Evolutionary conservation across 108 stramenopile genomes (phyloP).

Genomic region (Nitzschia sp.): DNA sequence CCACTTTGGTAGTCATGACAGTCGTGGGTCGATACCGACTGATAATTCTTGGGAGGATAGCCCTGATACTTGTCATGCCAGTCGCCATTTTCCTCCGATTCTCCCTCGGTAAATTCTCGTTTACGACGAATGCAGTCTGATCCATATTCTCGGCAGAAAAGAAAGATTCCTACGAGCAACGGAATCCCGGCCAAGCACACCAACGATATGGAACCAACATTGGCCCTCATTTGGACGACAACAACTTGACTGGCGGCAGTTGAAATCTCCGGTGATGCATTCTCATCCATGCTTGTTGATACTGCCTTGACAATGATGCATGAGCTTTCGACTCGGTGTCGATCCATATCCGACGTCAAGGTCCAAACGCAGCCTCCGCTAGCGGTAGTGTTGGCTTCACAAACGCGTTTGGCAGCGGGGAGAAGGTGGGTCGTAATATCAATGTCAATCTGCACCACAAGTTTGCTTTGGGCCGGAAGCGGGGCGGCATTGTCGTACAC

Average conservation of each 20-base stretch:
- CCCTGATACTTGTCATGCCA: too few species aligned
- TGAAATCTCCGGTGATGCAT: background rate
- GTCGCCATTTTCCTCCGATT: too few species aligned
- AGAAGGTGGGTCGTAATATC: background rate
- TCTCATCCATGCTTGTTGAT: background rate
- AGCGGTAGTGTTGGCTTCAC: background rate
- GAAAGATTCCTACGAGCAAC: background rate
- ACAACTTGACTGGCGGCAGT: background rate
- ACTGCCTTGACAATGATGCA: conserved; percentile 22
- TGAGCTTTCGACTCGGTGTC: background rate
- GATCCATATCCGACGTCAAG: conserved; percentile 4
- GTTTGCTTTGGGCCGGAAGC: background rate
- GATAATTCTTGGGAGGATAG: too few species aligned
- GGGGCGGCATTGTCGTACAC: conserved; percentile 16
- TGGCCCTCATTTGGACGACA: background rate
- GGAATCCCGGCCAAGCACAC: background rate
- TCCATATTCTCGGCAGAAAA: background rate
- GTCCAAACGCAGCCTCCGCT: conserved; percentile 5
- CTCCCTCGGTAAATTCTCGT: too few species aligned
- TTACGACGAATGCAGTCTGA: background rate
- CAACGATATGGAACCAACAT: background rate
- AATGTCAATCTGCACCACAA: background rate
- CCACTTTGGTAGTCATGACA: too few species aligned
- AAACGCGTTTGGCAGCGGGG: background rate
- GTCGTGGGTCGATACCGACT: too few species aligned